Conservation (phyloP, 805 yeast species). For the Blastobotrys muscicola region DNA sequence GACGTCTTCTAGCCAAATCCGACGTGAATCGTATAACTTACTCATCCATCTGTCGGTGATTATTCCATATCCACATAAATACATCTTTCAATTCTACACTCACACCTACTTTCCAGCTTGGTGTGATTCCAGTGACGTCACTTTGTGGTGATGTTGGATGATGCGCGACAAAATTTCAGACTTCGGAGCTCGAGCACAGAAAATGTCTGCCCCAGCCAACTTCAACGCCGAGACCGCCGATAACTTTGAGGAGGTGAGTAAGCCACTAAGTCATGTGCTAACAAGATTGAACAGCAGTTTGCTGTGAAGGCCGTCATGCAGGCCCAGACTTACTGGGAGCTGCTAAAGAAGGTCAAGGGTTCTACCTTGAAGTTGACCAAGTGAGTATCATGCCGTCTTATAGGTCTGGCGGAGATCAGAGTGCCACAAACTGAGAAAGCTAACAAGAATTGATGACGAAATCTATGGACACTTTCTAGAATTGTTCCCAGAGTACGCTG, state of each 20-base stretch:
- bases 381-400: too few species aligned
- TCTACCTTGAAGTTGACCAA: slow-evolving; percentile 48
- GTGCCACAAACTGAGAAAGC: too few species aligned
- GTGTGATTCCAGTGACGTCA: not conserved
- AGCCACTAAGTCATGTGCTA: not conserved
- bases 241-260: slow-evolving; percentile 63
- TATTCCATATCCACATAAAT: too few species aligned
- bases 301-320: slow-evolving; percentile 97
- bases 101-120: too few species aligned
- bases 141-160: not conserved
- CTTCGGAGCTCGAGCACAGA: not conserved
- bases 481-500: slow-evolving; percentile 82
- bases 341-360: slow-evolving; percentile 69
- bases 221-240: slow-evolving; percentile 89
- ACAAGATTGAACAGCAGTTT: slow-evolving; percentile 79
- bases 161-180: too few species aligned
- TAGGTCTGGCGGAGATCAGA: too few species aligned
- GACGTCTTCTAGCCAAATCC: too few species aligned
- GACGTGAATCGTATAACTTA: too few species aligned
- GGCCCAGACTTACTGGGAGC: slow-evolving; percentile 87
- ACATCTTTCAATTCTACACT: too few species aligned
- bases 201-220: not conserved
- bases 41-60: too few species aligned
- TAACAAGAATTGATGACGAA: slow-evolving; percentile 32
- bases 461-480: slow-evolving; percentile 35